Percentiles rank a stretch among this genome's conserved stretches.
Conservation (phyloP, 1,139 yeast genomes). For the Geotrichum cucujoidarum region DNA sequence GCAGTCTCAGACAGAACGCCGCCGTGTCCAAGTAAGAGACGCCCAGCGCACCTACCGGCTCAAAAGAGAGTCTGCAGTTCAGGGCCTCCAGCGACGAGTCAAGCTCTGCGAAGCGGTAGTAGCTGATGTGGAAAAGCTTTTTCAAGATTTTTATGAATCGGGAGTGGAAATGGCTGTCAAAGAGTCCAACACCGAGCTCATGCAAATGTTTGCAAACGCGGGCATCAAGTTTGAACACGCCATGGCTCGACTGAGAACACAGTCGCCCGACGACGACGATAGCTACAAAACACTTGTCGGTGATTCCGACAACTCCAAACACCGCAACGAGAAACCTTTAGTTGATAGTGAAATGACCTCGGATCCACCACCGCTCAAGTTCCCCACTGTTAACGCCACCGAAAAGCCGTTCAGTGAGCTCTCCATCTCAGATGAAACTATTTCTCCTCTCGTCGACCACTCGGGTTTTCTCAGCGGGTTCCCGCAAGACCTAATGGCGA, state of each 20-base stretch:
- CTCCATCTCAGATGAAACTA: neutral
- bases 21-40: conserved; percentile 21
- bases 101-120: conserved; percentile 9
- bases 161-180: conserved; percentile 20
- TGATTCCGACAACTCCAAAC: neutral
- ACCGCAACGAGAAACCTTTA: neutral
- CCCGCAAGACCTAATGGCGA: conserved; percentile 11
- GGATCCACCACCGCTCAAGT: neutral
- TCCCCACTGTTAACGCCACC: neutral
- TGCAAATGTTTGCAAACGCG: conserved; percentile 15
- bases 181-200: conserved; percentile 14
- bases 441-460: neutral
- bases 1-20: conserved; percentile 20
- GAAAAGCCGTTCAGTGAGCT: neutral
- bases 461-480: conserved; percentile 8
- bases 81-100: conserved; percentile 15
- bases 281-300: no score
- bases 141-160: conserved; percentile 16
- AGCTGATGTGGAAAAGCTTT: conserved; percentile 13
- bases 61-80: conserved; percentile 19
- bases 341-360: neutral
- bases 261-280: neutral
- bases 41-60: conserved; percentile 21
- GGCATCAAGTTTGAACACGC: conserved; percentile 16
- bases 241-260: conserved; percentile 1